Percentiles rank a stretch among this genome's conserved stretches.
Evolutionary conservation across 202 grass and related monocot genomes (phyloP).

Genomic region (Setaria viridis): DNA sequence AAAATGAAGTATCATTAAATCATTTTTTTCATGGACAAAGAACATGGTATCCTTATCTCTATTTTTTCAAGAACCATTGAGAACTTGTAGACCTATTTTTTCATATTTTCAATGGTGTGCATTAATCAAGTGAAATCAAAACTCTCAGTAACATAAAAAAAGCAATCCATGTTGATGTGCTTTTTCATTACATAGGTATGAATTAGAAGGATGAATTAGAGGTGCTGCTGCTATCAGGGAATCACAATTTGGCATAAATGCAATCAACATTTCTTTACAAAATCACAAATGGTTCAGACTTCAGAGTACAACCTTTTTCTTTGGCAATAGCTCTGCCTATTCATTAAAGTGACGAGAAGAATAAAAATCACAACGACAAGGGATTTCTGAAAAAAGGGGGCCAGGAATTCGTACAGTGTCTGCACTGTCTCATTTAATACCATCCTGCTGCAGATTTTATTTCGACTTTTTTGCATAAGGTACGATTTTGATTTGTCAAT

Average conservation of each 20-base stretch:
- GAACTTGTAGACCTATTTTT: background rate
- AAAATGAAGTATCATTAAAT: background rate
- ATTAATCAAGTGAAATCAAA: background rate
- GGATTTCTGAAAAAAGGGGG: background rate
- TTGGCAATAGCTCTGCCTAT: background rate
- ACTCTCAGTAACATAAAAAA: background rate
- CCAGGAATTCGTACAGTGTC: background rate
- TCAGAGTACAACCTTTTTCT: background rate
- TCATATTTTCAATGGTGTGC: background rate
- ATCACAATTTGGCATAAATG: no score
- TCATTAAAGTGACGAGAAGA: background rate
- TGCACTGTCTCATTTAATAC: background rate
- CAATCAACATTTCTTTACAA: slow-evolving; percentile 2
- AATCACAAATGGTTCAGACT: background rate
- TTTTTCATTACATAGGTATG: no score
- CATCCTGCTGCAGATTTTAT: background rate
- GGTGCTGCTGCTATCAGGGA: background rate
- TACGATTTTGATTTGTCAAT: background rate
- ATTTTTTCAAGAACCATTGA: background rate
- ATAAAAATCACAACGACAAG: background rate
- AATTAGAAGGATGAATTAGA: no score
- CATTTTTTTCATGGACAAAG: background rate
- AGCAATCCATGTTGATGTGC: background rate
- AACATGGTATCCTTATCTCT: background rate
- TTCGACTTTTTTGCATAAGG: background rate